These are phyloP conservation scores for Pinus tabuliformis DNA, from an alignment of 75 land plant genomes.

Conservation along the genomic window DNA sequence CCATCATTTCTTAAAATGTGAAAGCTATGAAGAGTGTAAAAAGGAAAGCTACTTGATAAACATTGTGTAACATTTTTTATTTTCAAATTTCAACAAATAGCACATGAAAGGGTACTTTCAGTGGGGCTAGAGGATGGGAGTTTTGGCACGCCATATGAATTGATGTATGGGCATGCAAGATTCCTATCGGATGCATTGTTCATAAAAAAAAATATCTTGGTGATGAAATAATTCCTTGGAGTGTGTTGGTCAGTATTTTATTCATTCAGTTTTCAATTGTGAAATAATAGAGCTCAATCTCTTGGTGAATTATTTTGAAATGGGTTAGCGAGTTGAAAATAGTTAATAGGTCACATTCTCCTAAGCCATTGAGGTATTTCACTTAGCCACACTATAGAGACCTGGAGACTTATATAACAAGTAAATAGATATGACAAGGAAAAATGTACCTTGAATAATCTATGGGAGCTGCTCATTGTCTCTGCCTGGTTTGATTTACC, in stretches of 20 bases:
- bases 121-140: constrained; percentile 67
- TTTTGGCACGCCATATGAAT: constrained; percentile 82
- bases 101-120: constrained; percentile 62
- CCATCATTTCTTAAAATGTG: background rate
- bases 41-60: too few species aligned
- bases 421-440: too few species aligned
- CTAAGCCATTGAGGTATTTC: background rate
- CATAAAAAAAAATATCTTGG: constrained; percentile 77
- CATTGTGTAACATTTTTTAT: too few species aligned
- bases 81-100: constrained; percentile 34
- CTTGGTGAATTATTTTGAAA: background rate
- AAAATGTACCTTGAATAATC: too few species aligned
- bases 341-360: background rate
- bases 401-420: too few species aligned
- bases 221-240: constrained; percentile 36
- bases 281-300: background rate
- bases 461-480: background rate
- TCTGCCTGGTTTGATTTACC: background rate
- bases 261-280: background rate
- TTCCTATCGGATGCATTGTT: constrained; percentile 72
- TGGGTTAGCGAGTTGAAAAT: background rate
- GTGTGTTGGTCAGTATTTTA: constrained; percentile 27
- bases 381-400: background rate
- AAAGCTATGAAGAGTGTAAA: background rate
- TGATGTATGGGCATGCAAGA: constrained; percentile 75